These are phyloP conservation scores for Colletotrichum karsti DNA, from an alignment of 2,329 filamentous ascomycete species.

Conservation along the genomic window DNA sequence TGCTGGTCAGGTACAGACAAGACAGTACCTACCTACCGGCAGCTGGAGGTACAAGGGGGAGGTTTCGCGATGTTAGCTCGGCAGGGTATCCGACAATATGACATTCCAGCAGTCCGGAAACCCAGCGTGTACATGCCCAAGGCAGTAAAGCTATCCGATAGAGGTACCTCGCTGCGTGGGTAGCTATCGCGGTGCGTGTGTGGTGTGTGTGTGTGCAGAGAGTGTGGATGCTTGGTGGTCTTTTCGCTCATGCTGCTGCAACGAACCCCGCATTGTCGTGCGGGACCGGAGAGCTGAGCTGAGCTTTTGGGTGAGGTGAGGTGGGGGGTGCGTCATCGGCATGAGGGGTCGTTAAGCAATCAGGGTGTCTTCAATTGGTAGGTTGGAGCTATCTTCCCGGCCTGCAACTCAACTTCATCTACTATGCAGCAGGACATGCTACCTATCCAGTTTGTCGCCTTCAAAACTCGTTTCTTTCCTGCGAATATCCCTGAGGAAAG, in stretches of 20 bases:
- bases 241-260: constrained; percentile 24
- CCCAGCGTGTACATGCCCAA: constrained; percentile 9
- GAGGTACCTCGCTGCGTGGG: background rate
- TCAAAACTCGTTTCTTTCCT: background rate
- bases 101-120: background rate
- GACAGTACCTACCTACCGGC: no score
- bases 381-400: constrained; percentile 11
- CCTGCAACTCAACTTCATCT: background rate
- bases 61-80: background rate
- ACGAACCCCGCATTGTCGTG: constrained; percentile 27
- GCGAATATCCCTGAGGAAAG: background rate
- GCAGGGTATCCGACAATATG: background rate
- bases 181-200: background rate
- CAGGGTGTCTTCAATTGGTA: background rate
- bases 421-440: no score
- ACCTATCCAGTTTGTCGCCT: background rate
- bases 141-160: constrained; percentile 10
- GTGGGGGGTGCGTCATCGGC: constrained; percentile 26
- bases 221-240: constrained; percentile 21
- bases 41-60: background rate
- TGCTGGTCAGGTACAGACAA: no score
- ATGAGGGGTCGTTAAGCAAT: background rate
- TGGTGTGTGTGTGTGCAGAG: background rate
- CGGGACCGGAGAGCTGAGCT: constrained; percentile 18
- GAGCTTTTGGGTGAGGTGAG: background rate